Evolutionary conservation across 306 rosid genomes (phyloP), one percentile per base, ranked within the genome.

Genomic region (Arachis hypogaea): DNA sequence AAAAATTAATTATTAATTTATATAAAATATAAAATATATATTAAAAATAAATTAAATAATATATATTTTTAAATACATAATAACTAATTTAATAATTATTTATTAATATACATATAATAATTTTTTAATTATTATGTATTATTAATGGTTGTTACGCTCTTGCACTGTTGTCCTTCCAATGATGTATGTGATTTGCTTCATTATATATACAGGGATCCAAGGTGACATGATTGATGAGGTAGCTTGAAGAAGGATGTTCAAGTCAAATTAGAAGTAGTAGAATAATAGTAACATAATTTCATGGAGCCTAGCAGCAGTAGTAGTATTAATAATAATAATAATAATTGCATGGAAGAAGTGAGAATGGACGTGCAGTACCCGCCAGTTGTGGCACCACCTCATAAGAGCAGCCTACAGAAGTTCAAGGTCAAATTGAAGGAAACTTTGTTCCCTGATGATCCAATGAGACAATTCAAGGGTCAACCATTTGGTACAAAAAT

Each of bases 371-470:
- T 67, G 5, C 97, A 93, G 81, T 22, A 22, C 28, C 28, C 28
- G 28, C 69, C 64, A 56, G 98, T 94, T 49, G 89, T 85, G 7
- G 52, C 73, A 41, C 98, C 98, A 10, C 97, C 97, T 3, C 73
- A 43, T 6, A 77, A 52, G 72, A 91, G 88, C 86, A 67, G 84
- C 58, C 2, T 72, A 0, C 40, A 71, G 68, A 89, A 77, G 85
- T 73, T 94, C 4, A 60, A 47, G 36, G 45, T 9, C 54, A 88
- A 76, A 65, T 75, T 94, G 52, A 89, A 88, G 63, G 98, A 94
- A 74, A 94, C 85, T 0, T 80, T 94, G 50, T 94, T 94, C 83
- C 93, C 98, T 5, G 97, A 94, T 33, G 97, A 94, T 14, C 98
- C 98, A 47, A 69, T 91, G 4, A 88, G 97, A 63, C 98, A 86